Conservation (phyloP, 495 filamentous ascomycete genomes). For the Daldinia caldariorum region DNA sequence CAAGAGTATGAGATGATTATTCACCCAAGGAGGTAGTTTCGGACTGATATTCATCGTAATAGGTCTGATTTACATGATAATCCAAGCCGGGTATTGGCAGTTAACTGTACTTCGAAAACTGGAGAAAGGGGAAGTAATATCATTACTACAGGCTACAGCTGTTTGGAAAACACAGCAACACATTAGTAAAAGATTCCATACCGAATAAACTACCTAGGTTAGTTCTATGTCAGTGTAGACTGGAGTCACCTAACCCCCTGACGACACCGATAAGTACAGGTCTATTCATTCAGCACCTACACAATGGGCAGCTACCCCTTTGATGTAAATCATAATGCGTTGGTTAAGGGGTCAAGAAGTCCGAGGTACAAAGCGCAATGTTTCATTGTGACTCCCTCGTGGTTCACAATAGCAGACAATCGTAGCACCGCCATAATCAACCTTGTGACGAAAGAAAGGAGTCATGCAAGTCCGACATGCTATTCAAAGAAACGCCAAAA, state of each 20-base stretch:
- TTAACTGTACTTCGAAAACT: too few species aligned
- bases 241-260: background rate
- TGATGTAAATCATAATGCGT: conserved; percentile 30
- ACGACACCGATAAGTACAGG: conserved; percentile 1
- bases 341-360: conserved; percentile 6
- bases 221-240: background rate
- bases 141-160: too few species aligned
- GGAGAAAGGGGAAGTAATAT: too few species aligned
- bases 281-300: conserved; percentile 6
- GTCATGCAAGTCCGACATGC: conserved; percentile 15
- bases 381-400: conserved; percentile 14
- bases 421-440: background rate
- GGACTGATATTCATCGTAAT: background rate
- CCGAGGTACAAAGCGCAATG: conserved; percentile 20
- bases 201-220: too few species aligned
- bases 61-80: too few species aligned
- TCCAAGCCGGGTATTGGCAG: too few species aligned
- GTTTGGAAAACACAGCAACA: background rate
- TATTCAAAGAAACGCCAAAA: conserved; percentile 22
- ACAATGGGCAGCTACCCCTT: conserved; percentile 9
- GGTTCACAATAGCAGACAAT: conserved; percentile 29
- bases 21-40: background rate
- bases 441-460: conserved; percentile 20
- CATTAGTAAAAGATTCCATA: background rate
- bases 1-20: background rate